Base-by-base conservation (phyloP, 306 rosid genomes). In the Purshia tridentata region DNA sequence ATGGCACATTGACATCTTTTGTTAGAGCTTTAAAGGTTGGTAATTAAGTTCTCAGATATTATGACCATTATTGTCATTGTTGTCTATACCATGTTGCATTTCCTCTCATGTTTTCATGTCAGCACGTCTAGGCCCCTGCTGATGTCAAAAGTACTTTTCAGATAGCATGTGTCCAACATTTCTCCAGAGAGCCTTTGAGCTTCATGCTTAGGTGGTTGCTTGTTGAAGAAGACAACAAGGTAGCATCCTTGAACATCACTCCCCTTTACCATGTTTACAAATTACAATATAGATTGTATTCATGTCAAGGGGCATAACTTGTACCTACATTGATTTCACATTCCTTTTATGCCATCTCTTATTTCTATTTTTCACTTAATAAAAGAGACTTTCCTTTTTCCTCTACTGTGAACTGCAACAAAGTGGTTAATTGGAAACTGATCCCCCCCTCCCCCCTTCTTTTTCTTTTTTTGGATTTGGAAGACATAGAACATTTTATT, bases 1-100 rank as follows among this genome's bases (percentile, higher is more conserved):
- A 89, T 77, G 97, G 98, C 66, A 91, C 98, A 61, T 61, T 94
- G 67, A 88, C 95, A 76, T 91, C 96, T 77, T 89, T 91, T 81
- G 78, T 85, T 62, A 87, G 90, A 84, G 98, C 94, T 82, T 78
- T 94, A 82, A 94, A 94, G 98, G 98, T 94, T 78, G 69, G 80
- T 76, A 42, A 54, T 75, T 71, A 57, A 73, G 49, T 40, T 66
- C 57, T 64, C 35, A 50, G 58, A 62, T 81, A 50, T 48, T 53
- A 2, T 7, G 58, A 53, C 22, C 35, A 29, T 29, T 29, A 3
- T 55, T 16, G 44, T 61, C 74, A 40, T 74, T 49, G 50, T 52
- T 76, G 20, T 65, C 35, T 70, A 52, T 65, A 39, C 64, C 22
- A 23, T 55, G 14, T 49, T 35, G 5, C 61, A 15, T 37, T 53